Evolutionary conservation across 805 yeast species (phyloP).

Genomic region (Ogataea nonfermentans): DNA sequence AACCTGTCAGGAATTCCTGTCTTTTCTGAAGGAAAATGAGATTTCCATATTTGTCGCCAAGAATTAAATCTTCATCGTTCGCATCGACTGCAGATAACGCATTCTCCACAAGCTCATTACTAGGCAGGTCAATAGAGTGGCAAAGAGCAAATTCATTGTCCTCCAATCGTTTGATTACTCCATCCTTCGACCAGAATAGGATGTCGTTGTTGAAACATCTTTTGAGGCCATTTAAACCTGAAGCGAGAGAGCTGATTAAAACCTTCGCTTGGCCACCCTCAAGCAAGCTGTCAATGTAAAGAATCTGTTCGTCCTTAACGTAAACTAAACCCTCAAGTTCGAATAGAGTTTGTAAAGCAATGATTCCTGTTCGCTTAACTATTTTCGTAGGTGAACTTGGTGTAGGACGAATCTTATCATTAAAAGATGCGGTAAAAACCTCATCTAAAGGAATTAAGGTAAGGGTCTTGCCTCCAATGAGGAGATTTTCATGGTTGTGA

Average conservation of each 20-base stretch:
- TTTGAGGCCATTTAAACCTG: slow-evolving; percentile 41
- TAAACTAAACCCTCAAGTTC: slow-evolving; percentile 31
- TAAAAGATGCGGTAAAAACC: slow-evolving; percentile 8
- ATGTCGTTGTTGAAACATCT: slow-evolving; percentile 32
- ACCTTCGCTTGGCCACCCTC: slow-evolving; percentile 10
- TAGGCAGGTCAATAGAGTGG: slow-evolving; percentile 21
- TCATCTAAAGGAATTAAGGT: slow-evolving; percentile 17
- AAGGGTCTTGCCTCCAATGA: slow-evolving; percentile 20
- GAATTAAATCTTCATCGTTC: slow-evolving; percentile 29
- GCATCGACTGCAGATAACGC: slow-evolving; percentile 42
- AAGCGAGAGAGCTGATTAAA: slow-evolving; percentile 38
- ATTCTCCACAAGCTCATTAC: slow-evolving; percentile 39
- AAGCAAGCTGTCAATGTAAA: slow-evolving; percentile 25
- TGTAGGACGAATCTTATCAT: slow-evolving; percentile 23
- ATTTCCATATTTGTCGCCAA: slow-evolving; percentile 52
- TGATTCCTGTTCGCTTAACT: slow-evolving; percentile 30
- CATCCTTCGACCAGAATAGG: slow-evolving; percentile 43
- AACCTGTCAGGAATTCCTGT: slow-evolving; percentile 16
- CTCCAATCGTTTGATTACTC: slow-evolving; percentile 35
- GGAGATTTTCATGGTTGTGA: slow-evolving; percentile 16
- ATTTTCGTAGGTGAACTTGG: slow-evolving; percentile 30
- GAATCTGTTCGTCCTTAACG: slow-evolving; percentile 39
- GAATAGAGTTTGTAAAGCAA: slow-evolving; percentile 32
- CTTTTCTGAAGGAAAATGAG: slow-evolving; percentile 32
- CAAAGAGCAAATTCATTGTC: slow-evolving; percentile 10